Conservation (phyloP, 139 green algal species). For the Chlamydomonas applanata region DNA sequence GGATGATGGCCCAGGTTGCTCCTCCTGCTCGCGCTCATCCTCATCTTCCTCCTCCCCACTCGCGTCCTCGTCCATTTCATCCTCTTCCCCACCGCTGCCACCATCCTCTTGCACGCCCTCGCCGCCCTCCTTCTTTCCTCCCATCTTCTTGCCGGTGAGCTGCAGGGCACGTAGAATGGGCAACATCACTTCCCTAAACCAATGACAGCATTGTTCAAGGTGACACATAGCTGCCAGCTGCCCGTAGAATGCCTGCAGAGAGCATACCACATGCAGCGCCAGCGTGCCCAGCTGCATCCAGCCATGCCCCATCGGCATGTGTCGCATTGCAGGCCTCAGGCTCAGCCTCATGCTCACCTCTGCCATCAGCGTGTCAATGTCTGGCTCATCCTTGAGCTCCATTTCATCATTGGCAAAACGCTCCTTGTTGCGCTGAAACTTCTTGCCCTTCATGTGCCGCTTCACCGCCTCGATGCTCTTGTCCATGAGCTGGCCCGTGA, state of each 20-base stretch:
- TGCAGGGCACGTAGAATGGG: neutral
- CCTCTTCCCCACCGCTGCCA: neutral
- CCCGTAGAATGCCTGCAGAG: neutral
- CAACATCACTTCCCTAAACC: too few species aligned
- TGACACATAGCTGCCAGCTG: too few species aligned
- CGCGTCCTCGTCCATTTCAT: neutral
- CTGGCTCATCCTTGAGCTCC: conserved; percentile 65
- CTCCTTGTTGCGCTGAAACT: conserved; percentile 26
- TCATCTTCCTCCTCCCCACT: neutral
- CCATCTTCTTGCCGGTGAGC: too few species aligned
- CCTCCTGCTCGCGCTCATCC: neutral
- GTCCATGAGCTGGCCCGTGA: conserved; percentile 77
- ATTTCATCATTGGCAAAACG: conserved; percentile 59
- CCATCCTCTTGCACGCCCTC: neutral
- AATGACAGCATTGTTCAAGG: too few species aligned
- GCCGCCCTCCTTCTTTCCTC: neutral
- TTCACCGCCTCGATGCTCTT: conserved; percentile 61
- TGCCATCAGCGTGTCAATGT: conserved; percentile 22
- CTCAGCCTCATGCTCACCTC: conserved; percentile 1
- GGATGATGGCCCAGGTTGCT: neutral
- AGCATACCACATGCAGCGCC: neutral
- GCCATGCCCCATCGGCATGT: neutral
- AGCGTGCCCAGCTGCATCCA: conserved; percentile 1
- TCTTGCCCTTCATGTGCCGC: conserved; percentile 67
- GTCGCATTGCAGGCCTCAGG: too few species aligned